Conservation (phyloP, 2,329 filamentous ascomycete genomes). For the Neonectria hederae region DNA sequence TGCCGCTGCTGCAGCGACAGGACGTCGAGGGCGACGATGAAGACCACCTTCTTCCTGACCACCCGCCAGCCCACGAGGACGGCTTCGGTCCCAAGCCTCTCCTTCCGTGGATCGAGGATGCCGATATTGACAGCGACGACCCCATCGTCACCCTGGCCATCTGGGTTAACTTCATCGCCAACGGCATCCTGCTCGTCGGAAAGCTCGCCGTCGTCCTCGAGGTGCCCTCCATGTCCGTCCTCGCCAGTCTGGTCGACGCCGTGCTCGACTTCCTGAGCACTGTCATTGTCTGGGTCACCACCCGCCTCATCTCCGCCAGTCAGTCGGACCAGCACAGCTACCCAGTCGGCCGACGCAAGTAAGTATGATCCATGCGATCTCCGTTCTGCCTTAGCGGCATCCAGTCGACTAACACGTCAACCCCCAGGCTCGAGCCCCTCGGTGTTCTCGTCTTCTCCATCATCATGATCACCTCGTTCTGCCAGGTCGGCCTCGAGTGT, state of each 20-base stretch:
- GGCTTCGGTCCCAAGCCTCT: slow-evolving; percentile 58
- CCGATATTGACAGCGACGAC: slow-evolving; percentile 75
- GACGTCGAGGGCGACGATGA: slow-evolving; percentile 58
- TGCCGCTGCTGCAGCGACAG: slow-evolving; percentile 66
- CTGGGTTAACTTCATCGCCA: slow-evolving; percentile 84
- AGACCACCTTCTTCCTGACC: slow-evolving; percentile 25
- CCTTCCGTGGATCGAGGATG: slow-evolving; percentile 78
- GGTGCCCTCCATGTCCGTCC: slow-evolving; percentile 82
- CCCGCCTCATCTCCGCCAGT: slow-evolving; percentile 71
- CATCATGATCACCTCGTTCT: slow-evolving; percentile 87
- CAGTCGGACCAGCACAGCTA: slow-evolving; percentile 79
- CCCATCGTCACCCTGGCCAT: slow-evolving; percentile 87
- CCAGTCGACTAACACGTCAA: slow-evolving; percentile 30
- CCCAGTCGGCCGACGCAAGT: slow-evolving; percentile 76
- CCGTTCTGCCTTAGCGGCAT: background rate
- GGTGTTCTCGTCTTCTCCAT: slow-evolving; percentile 84
- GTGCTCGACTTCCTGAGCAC: slow-evolving; percentile 84
- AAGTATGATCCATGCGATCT: slow-evolving; percentile 28
- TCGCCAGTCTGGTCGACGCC: slow-evolving; percentile 82
- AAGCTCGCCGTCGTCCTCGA: slow-evolving; percentile 82
- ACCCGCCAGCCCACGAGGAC: slow-evolving; percentile 38
- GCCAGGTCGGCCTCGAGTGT: slow-evolving; percentile 79
- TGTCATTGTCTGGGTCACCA: slow-evolving; percentile 82
- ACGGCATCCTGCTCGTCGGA: slow-evolving; percentile 75
- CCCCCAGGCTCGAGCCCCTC: slow-evolving; percentile 73